Conservation (phyloP, 768 basidiomycete genomes). For the Krasilnikovozyma curviuscula region DNA sequence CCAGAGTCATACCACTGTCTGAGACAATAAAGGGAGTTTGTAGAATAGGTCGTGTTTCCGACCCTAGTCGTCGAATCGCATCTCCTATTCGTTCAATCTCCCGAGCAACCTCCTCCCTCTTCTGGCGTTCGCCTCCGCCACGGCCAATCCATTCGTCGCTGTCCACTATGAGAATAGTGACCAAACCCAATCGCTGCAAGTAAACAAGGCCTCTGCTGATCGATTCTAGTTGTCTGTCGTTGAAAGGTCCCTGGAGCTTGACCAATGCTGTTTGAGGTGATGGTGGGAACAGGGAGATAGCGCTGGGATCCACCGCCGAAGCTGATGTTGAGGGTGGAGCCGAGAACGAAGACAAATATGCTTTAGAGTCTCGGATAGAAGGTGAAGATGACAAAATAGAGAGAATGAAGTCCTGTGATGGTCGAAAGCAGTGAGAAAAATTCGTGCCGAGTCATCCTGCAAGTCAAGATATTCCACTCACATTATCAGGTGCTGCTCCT, state of each 20-base stretch:
- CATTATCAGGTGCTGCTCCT: too few relatives aligned
- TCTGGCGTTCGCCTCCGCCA: constrained; percentile 23
- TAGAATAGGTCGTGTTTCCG: constrained; percentile 67
- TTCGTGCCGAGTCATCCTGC: too few relatives aligned
- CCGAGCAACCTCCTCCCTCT: constrained; percentile 45
- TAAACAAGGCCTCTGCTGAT: constrained; percentile 85
- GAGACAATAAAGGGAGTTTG: constrained; percentile 34
- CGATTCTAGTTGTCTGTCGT: constrained; percentile 77
- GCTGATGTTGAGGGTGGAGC: constrained; percentile 28
- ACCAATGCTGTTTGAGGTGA: constrained; percentile 71
- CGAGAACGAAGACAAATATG: constrained; percentile 81
- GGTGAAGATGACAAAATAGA: constrained; percentile 86
- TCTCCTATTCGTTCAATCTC: constrained; percentile 72
- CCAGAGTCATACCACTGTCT: not conserved
- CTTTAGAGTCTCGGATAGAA: constrained; percentile 70
- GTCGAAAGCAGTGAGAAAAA: not conserved
- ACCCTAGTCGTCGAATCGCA: constrained; percentile 65
- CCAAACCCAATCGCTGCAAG: constrained; percentile 83
- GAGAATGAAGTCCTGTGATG: constrained; percentile 75
- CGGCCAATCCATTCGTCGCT: constrained; percentile 44
- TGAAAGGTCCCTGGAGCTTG: constrained; percentile 91
- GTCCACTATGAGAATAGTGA: constrained; percentile 87
- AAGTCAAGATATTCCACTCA: too few relatives aligned
- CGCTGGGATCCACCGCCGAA: constrained; percentile 19
- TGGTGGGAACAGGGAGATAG: constrained; percentile 36